Evolutionary conservation across 2,329 filamentous ascomycete species (phyloP).

Genomic region (Fusarium buxicola): DNA sequence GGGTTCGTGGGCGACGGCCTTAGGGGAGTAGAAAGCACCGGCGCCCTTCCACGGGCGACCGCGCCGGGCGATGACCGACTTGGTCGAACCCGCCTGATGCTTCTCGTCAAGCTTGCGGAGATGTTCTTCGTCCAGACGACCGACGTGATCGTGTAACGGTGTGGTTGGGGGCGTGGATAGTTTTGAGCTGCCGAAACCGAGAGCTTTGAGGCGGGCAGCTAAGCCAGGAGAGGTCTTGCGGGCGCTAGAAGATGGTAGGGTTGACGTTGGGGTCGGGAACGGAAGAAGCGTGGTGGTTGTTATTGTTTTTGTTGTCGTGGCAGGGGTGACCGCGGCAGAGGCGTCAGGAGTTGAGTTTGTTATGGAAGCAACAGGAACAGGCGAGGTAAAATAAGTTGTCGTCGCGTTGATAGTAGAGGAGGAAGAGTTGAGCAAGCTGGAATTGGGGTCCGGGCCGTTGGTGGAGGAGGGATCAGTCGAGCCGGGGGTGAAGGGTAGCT

Average conservation of each 20-base stretch:
- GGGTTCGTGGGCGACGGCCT: conserved; percentile 42
- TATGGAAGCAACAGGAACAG: conserved; percentile 27
- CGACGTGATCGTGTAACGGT: conserved; percentile 62
- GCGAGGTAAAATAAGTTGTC: conserved; percentile 34
- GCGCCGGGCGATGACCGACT: conserved; percentile 68
- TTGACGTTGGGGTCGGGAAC: conserved; percentile 39
- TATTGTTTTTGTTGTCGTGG: conserved; percentile 37
- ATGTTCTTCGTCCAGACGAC: conserved; percentile 77
- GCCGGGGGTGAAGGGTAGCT: conserved; percentile 46
- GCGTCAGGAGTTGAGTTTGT: conserved; percentile 29
- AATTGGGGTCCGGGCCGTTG: conserved; percentile 41
- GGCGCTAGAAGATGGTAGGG: conserved; percentile 46
- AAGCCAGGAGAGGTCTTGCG: conserved; percentile 74
- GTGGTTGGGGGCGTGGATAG: conserved; percentile 47
- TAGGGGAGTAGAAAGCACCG: conserved; percentile 53
- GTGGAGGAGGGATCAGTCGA: conserved; percentile 44
- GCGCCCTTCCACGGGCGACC: conserved; percentile 79
- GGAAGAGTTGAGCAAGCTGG: conserved; percentile 40
- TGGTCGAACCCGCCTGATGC: conserved; percentile 67
- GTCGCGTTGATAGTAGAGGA: conserved; percentile 37
- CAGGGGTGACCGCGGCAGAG: conserved; percentile 39
- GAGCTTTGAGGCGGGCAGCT: conserved; percentile 72
- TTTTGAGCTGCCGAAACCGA: conserved; percentile 66
- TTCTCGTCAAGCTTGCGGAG: conserved; percentile 76
- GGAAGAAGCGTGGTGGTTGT: conserved; percentile 41